Evolutionary conservation across 352 stramenopile species (phyloP).

Genomic region (Pythium periplocum): DNA sequence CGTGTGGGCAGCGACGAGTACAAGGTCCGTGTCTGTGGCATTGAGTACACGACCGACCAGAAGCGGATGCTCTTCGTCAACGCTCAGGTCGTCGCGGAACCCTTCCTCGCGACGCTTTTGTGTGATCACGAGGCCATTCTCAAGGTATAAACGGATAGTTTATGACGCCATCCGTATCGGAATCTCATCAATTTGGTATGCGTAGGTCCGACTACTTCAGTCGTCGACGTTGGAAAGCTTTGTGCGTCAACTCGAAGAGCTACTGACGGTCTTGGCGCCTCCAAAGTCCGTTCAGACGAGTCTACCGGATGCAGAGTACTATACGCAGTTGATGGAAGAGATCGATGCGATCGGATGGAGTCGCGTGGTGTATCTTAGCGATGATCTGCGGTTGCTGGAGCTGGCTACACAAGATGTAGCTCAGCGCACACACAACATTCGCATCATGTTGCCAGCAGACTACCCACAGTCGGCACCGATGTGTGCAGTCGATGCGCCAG

Average conservation of each 20-base stretch:
- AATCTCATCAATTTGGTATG: neutral
- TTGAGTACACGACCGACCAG: conserved; percentile 11
- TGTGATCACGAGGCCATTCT: conserved; percentile 35
- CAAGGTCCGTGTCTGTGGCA: conserved; percentile 36
- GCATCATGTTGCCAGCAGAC: conserved; percentile 34
- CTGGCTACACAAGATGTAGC: conserved; percentile 35
- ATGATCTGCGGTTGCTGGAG: conserved; percentile 54
- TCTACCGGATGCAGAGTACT: conserved; percentile 50
- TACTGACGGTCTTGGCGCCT: conserved; percentile 40
- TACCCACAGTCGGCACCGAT: conserved; percentile 25
- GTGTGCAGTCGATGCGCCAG: conserved; percentile 51
- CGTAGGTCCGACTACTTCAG: conserved; percentile 40
- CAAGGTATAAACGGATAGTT: conserved; percentile 22
- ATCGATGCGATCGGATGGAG: conserved; percentile 60
- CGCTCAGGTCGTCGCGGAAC: conserved; percentile 50
- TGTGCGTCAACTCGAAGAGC: conserved; percentile 47
- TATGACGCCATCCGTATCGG: no score
- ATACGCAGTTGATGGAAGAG: conserved; percentile 54
- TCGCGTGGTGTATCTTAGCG: conserved; percentile 40
- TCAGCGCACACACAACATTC: conserved; percentile 38
- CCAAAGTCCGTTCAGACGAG: neutral
- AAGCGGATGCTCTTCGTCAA: conserved; percentile 24
- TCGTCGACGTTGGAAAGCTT: conserved; percentile 49
- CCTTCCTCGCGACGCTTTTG: conserved; percentile 40
- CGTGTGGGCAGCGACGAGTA: conserved; percentile 42